Conservation (phyloP, 495 filamentous ascomycete species). For the Penicillium mononematosum region DNA sequence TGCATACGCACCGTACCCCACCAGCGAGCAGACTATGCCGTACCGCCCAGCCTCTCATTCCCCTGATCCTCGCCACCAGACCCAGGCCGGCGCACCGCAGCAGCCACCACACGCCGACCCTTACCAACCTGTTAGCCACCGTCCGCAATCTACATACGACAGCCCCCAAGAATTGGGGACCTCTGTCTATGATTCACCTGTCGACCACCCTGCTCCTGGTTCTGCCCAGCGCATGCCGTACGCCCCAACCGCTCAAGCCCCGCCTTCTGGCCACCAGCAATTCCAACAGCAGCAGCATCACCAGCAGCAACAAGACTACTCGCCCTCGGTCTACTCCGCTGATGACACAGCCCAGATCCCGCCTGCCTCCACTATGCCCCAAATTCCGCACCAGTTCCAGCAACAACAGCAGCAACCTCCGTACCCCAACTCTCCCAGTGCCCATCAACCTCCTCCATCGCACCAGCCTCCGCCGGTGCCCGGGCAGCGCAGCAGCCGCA, state of each 20-base stretch:
- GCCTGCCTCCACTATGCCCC: slow-evolving; percentile 28
- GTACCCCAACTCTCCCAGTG: slow-evolving; percentile 42
- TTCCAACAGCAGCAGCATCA: slow-evolving; percentile 35
- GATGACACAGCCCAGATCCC: slow-evolving; percentile 50
- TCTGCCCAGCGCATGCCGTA: slow-evolving; percentile 44
- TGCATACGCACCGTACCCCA: slow-evolving; percentile 32
- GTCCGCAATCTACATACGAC: slow-evolving; percentile 71
- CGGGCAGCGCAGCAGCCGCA: slow-evolving; percentile 41
- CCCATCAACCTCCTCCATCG: slow-evolving; percentile 50
- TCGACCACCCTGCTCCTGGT: slow-evolving; percentile 43
- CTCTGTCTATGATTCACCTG: slow-evolving; percentile 78
- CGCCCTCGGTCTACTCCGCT: slow-evolving; percentile 57
- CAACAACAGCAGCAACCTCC: slow-evolving; percentile 46
- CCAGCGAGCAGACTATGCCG: slow-evolving; percentile 35
- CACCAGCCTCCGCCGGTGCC: slow-evolving; percentile 47
- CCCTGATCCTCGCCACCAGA: slow-evolving; percentile 45
- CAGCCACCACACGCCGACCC: slow-evolving; percentile 41
- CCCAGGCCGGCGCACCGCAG: slow-evolving; percentile 35
- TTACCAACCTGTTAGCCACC: slow-evolving; percentile 47
- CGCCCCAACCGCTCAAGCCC: slow-evolving; percentile 40
- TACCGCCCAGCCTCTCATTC: slow-evolving; percentile 44
- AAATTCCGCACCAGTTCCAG: slow-evolving; percentile 32
- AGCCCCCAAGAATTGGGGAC: slow-evolving; percentile 83
- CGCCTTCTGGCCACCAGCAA: slow-evolving; percentile 40
- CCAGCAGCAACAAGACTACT: slow-evolving; percentile 48